Conservation (phyloP, 441 rosid species). For the Populus hybrid region DNA sequence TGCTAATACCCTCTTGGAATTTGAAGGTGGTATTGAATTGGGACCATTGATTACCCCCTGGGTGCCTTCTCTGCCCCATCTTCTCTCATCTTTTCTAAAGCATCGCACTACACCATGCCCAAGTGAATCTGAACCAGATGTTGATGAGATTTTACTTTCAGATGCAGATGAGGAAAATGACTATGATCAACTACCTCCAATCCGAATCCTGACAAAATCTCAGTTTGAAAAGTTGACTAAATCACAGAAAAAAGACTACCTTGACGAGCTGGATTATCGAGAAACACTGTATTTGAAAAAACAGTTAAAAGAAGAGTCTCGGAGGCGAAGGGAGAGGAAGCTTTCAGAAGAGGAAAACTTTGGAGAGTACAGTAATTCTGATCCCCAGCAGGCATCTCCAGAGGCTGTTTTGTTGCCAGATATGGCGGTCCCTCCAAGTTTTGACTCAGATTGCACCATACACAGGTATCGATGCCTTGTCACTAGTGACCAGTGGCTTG, state of each 20-base stretch:
- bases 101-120: slow-evolving; percentile 47
- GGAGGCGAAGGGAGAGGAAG: slow-evolving; percentile 49
- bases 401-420: slow-evolving; percentile 68
- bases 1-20: slow-evolving; percentile 56
- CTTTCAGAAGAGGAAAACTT: slow-evolving; percentile 33
- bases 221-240: slow-evolving; percentile 67
- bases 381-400: slow-evolving; percentile 32
- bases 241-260: slow-evolving; percentile 69
- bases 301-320: slow-evolving; percentile 69
- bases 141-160: neutral
- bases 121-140: slow-evolving; percentile 44
- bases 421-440: slow-evolving; percentile 75
- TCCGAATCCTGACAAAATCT: slow-evolving; percentile 70
- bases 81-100: slow-evolving; percentile 67
- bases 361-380: slow-evolving; percentile 27
- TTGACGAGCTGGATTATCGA: slow-evolving; percentile 85
- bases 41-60: slow-evolving; percentile 50
- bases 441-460: slow-evolving; percentile 62
- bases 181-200: slow-evolving; percentile 83
- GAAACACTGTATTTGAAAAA: slow-evolving; percentile 82
- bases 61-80: slow-evolving; percentile 85
- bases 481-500: slow-evolving; percentile 56
- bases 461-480: slow-evolving; percentile 69
- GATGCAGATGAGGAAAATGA: slow-evolving; percentile 51
- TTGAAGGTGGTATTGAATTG: slow-evolving; percentile 59